A percentile compares a stretch with the other conserved stretches of the same genome.
phyloP scores from a whole-genome alignment of 129 eudicot genomes.

The Rutidosis leptorrhynchoides region DNA sequence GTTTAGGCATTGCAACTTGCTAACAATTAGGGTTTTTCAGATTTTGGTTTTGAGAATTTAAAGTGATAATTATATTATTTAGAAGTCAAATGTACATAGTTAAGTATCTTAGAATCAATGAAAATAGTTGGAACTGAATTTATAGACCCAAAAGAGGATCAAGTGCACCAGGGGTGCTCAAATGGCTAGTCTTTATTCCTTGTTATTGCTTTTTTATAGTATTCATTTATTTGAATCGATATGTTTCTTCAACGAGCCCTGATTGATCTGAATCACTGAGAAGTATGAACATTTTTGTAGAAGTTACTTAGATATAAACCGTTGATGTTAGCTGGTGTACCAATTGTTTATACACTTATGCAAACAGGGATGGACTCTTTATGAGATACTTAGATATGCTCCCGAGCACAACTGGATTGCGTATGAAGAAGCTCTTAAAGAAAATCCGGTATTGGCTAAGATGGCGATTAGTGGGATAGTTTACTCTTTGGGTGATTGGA shows the following conservation, averaged over 20 bases:
- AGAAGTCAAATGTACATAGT: background rate
- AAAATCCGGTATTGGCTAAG: conserved; percentile 81
- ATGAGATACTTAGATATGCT: conserved; percentile 83
- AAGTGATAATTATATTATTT: background rate
- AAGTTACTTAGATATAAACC: background rate
- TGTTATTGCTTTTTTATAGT: background rate
- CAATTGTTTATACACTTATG: background rate
- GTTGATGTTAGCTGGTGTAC: background rate
- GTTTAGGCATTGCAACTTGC: background rate
- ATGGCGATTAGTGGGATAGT: conserved; percentile 94
- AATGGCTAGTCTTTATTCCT: background rate
- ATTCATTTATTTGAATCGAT: background rate
- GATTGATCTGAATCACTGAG: background rate
- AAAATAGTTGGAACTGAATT: background rate
- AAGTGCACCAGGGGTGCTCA: background rate
- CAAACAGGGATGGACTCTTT: conserved; percentile 85
- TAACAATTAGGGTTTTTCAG: background rate
- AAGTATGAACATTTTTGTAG: background rate
- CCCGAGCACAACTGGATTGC: conserved; percentile 95
- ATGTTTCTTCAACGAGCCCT: background rate
- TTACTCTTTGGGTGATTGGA: conserved; percentile 94
- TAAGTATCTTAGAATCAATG: background rate
- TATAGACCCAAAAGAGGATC: background rate
- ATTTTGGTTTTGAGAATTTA: background rate
- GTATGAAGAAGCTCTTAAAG: conserved; percentile 84